Evolutionary conservation across 768 basidiomycete species (phyloP).

Genomic region (Amanita muscaria): DNA sequence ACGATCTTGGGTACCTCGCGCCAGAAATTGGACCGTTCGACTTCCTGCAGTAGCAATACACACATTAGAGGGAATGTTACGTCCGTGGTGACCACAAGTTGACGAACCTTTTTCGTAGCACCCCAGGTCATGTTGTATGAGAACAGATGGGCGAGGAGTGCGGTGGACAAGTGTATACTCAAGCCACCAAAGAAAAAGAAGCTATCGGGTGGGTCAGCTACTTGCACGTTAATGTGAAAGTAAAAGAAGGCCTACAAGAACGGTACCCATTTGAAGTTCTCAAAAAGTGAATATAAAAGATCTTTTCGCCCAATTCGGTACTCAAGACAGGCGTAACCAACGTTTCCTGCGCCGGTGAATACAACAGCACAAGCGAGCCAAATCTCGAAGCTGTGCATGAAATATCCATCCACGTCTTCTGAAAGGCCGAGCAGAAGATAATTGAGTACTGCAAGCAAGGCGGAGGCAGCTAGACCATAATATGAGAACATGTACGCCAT

Average conservation of each 20-base stretch:
- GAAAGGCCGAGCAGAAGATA: conserved; percentile 62
- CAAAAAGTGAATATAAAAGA: conserved; percentile 39
- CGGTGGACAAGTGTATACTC: conserved; percentile 57
- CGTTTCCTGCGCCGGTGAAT: conserved; percentile 60
- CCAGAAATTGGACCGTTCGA: conserved; percentile 86
- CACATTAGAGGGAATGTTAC: neutral
- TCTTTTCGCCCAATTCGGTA: conserved; percentile 56
- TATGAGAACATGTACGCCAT: conserved; percentile 61
- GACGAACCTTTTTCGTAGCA: conserved; percentile 54
- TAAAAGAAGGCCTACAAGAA: conserved; percentile 54
- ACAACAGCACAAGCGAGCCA: conserved; percentile 68
- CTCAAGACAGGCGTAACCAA: conserved; percentile 60
- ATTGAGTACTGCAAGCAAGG: conserved; percentile 55
- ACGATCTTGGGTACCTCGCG: conserved; percentile 80
- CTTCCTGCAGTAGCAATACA: conserved; percentile 50
- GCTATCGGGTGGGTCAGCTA: conserved; percentile 23
- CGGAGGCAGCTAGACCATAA: conserved; percentile 58
- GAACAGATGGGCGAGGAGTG: conserved; percentile 62
- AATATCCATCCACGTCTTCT: conserved; percentile 59
- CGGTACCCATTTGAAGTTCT: conserved; percentile 57
- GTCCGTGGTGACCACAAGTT: neutral
- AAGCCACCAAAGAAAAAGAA: conserved; percentile 77
- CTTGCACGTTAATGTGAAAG: neutral
- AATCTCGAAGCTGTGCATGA: conserved; percentile 64
- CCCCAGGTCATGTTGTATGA: conserved; percentile 76